phyloP scores from a whole-genome alignment of 208 protist genomes.

The Acanthamoeba divionensis region DNA sequence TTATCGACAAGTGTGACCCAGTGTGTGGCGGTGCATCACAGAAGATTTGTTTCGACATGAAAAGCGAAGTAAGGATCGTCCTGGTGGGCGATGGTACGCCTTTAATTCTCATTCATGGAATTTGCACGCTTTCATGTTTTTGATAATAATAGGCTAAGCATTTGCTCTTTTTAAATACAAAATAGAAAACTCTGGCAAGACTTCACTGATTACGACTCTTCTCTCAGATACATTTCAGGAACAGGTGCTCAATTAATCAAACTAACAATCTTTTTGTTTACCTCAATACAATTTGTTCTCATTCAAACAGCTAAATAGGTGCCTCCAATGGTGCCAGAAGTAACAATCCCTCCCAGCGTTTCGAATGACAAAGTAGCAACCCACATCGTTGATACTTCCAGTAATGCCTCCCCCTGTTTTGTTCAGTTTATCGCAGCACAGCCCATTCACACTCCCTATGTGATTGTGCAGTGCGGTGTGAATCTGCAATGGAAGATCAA shows the following conservation, averaged over 20 bases:
- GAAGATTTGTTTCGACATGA: too few species aligned
- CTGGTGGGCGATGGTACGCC: conserved; percentile 14
- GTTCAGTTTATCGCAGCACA: background rate
- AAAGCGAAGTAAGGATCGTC: conserved; percentile 13
- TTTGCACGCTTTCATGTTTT: too few species aligned
- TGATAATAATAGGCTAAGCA: too few species aligned
- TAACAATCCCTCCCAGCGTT: conserved; percentile 29
- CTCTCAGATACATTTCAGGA: conserved; percentile 37
- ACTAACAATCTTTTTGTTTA: background rate
- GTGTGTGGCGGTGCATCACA: too few species aligned
- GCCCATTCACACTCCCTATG: background rate
- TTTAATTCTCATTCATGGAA: background rate
- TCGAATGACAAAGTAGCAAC: conserved; percentile 17
- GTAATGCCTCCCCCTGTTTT: background rate
- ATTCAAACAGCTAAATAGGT: background rate
- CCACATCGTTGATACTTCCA: conserved; percentile 40
- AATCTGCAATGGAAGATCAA: conserved; percentile 25
- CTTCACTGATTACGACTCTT: conserved; percentile 15
- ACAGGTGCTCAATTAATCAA: background rate
- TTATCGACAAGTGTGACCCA: too few species aligned
- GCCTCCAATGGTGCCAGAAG: conserved; percentile 9
- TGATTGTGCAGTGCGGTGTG: background rate
- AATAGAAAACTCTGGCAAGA: conserved; percentile 25
- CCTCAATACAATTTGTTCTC: background rate
- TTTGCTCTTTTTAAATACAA: too few species aligned